Evolutionary conservation across 2,329 filamentous ascomycete genomes (phyloP).

Genomic region (Lojkania enalia): DNA sequence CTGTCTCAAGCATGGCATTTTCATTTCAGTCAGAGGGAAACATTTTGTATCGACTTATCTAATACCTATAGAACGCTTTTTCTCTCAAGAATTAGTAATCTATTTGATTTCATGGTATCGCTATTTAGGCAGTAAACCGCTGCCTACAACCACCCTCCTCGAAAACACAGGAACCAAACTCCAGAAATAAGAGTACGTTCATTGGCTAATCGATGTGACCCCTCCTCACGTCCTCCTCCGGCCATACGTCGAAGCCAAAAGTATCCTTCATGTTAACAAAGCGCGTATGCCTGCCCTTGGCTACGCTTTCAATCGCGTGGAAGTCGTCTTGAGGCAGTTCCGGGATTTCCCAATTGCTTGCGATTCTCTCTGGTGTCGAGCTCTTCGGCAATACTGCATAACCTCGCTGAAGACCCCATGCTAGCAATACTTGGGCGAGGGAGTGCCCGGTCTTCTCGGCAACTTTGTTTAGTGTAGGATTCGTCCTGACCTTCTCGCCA

Average conservation of each 20-base stretch:
- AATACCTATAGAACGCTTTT: no score
- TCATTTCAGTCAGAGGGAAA: no score
- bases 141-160: no score
- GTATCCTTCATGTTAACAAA: conserved; percentile 85
- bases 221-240: conserved; percentile 42
- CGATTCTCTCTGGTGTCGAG: conserved; percentile 45
- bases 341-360: conserved; percentile 67
- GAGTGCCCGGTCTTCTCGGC: conserved; percentile 74
- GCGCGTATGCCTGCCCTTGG: conserved; percentile 66
- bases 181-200: no score
- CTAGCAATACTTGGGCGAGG: conserved; percentile 78
- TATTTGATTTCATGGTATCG: neutral
- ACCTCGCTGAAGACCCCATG: conserved; percentile 82
- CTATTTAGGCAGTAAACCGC: no score
- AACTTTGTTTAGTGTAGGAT: conserved; percentile 66
- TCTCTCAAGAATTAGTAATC: no score
- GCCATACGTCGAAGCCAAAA: conserved; percentile 70
- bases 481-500: conserved; percentile 70
- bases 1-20: no score
- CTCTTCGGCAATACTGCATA: conserved; percentile 48
- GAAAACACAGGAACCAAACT: no score
- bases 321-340: conserved; percentile 59
- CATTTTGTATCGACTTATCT: no score
- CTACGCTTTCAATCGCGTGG: conserved; percentile 64
- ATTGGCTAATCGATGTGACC: no score